Base-by-base conservation (phyloP, 179 eudicot genomes). In the Actinidia chinensis region DNA sequence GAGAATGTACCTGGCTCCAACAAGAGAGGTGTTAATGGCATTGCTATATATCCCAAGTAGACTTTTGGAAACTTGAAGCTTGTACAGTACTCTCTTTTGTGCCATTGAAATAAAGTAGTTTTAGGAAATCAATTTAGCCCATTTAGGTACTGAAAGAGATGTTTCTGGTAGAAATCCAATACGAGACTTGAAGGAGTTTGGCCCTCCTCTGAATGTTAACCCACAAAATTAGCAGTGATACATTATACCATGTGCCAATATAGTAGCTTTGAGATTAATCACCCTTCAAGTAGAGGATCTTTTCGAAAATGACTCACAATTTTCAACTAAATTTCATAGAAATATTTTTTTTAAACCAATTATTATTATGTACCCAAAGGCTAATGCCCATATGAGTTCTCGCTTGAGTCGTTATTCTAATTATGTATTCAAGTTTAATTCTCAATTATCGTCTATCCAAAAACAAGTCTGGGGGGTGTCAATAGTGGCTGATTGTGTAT, bases 81-180 rank as follows among this genome's bases (percentile, higher is more conserved):
- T 75, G 55, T 25, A 75, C 56, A 69, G 63, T 25, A 36, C 40
- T 36, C 40, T 46, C 8, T 20, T 15, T 42, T 43, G 15, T 33
- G 78, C 69, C 25, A 60, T 46, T 59, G 51, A 46, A 44, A 55
- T 64, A 46, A 43, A 75, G 61, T 44, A 63, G 77, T 46, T 28
- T 14, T 18, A 3, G 40, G 40, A 3, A 17, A 76, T 4, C 71
- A 76, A 17, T 76, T 33, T 9, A 36, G 58, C n/a, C 50, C 78
- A 76, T 40, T 63, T 22, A 60, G 48, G 40, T 36, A 36, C 40
- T 47, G 78, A 64, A 36, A 76, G 71, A 36, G 78, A 76, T 54
- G 48, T 64, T 47, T 75, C 68, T 28, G 77, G 54, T 74, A 40
- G 28, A 25, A 25, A 28, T 36, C 71, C 78, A 76, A 46, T 18